Conservation (phyloP, 2,329 filamentous ascomycete species). For the Gaeumannomyces sp. region DNA sequence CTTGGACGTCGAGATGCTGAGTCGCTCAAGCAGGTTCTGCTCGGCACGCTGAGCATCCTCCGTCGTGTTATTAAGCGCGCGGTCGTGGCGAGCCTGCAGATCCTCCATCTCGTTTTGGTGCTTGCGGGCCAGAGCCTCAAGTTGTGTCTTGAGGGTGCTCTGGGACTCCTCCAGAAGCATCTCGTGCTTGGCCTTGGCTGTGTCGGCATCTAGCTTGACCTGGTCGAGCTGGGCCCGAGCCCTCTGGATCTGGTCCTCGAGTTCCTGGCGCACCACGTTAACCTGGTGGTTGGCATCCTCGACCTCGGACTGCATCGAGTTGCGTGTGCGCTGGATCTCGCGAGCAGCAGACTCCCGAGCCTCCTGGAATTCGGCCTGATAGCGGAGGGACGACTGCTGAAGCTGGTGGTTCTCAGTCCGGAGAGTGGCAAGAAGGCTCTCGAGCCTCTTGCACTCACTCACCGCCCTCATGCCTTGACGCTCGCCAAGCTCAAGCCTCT, state of each 20-base stretch:
- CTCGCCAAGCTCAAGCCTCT: constrained; percentile 58
- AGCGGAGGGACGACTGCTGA: constrained; percentile 60
- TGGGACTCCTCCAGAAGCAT: constrained; percentile 79
- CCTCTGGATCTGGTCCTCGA: constrained; percentile 71
- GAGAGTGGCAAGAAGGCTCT: constrained; percentile 47
- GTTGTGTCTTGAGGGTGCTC: constrained; percentile 54
- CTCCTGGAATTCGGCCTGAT: constrained; percentile 78
- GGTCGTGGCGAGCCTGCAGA: constrained; percentile 67
- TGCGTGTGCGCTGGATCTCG: constrained; percentile 75
- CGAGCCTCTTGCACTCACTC: constrained; percentile 55
- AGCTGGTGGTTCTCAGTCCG: constrained; percentile 65
- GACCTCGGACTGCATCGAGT: constrained; percentile 73
- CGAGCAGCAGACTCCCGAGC: constrained; percentile 71
- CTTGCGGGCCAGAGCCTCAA: constrained; percentile 47
- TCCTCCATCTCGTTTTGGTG: constrained; percentile 69
- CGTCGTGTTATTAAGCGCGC: constrained; percentile 62
- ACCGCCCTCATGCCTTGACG: constrained; percentile 59
- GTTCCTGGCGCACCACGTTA: constrained; percentile 72
- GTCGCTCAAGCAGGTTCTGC: constrained; percentile 70
- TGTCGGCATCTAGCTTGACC: constrained; percentile 72
- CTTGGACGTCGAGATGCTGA: constrained; percentile 78
- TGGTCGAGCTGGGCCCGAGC: constrained; percentile 71
- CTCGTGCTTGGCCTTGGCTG: constrained; percentile 72
- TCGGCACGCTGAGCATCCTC: constrained; percentile 82
- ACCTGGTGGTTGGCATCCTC: constrained; percentile 80